A percentile compares a stretch with the other conserved stretches of the same genome.
phyloP scores from a whole-genome alignment of 345 rosid species.

The Moricandia moricandioides region DNA sequence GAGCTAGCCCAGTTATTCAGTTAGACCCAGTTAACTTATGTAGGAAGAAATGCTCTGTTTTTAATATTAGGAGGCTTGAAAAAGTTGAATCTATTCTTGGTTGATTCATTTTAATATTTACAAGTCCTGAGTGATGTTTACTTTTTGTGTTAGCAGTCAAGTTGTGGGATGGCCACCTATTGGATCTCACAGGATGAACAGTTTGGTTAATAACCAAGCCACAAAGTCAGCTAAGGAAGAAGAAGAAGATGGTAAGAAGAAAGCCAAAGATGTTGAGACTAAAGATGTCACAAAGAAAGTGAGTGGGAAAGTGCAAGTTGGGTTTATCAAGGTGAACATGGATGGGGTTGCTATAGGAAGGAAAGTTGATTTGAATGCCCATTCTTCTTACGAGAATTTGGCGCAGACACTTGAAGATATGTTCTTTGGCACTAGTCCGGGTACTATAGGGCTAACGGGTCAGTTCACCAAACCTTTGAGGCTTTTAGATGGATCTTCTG shows the following conservation, averaged over 20 bases:
- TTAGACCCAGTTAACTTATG: neutral
- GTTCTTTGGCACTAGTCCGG: conserved; percentile 56
- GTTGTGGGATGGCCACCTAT: conserved; percentile 97
- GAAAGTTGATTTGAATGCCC: conserved; percentile 81
- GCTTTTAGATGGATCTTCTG: conserved; percentile 81
- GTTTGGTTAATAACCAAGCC: too few species aligned
- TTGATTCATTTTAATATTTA: neutral
- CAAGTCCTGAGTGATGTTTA: neutral
- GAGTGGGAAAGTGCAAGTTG: conserved; percentile 57
- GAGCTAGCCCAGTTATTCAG: neutral
- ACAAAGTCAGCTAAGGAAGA: conserved; percentile 50
- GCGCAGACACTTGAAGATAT: conserved; percentile 70
- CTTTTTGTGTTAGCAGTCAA: conserved; percentile 55
- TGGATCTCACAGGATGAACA: conserved; percentile 76
- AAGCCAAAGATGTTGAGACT: conserved; percentile 42
- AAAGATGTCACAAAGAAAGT: conserved; percentile 50
- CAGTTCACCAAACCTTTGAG: conserved; percentile 43
- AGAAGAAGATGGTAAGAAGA: too few species aligned
- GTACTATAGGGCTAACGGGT: conserved; percentile 34
- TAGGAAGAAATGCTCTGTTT: conserved; percentile 12
- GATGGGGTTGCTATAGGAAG: conserved; percentile 90
- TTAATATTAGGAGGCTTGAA: neutral
- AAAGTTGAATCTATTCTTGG: neutral
- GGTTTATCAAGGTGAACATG: conserved; percentile 86
- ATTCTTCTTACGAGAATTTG: conserved; percentile 63